These are phyloP conservation scores for Salix arbutifolia DNA, from an alignment of 345 rosid species.

Conservation along the genomic window DNA sequence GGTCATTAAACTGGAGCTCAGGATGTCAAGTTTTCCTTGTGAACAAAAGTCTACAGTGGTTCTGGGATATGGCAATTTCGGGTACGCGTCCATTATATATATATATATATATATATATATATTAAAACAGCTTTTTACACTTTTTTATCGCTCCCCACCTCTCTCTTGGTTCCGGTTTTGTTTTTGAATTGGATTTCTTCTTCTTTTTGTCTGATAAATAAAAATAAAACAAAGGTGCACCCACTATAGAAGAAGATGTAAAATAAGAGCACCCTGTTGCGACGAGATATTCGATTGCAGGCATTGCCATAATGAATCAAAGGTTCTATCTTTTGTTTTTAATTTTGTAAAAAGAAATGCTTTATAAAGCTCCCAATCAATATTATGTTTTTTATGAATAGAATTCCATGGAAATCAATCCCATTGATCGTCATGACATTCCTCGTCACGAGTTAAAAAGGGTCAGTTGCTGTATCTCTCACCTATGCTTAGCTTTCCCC, in stretches of 20 bases:
- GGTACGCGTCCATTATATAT: conserved; percentile 15
- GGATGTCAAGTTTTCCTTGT: not conserved
- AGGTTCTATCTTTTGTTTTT: conserved; percentile 33
- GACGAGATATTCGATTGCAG: conserved; percentile 77
- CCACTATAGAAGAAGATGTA: conserved; percentile 81
- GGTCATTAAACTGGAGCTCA: conserved; percentile 6
- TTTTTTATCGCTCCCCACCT: not conserved
- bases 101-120: not conserved
- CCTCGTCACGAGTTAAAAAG: conserved; percentile 45
- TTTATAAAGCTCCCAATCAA: not conserved
- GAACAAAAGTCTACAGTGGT: conserved; percentile 5
- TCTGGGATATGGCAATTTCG: conserved; percentile 23
- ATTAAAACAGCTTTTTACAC: not conserved
- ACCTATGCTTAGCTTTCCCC: not conserved
- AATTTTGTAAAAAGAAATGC: not conserved
- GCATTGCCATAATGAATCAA: conserved; percentile 86
- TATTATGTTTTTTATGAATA: not conserved
- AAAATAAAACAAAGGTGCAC: conserved; percentile 45
- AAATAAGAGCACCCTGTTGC: conserved; percentile 83
- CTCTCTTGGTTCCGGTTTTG: too few species aligned
- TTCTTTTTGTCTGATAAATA: not conserved
- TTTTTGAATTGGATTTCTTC: not conserved
- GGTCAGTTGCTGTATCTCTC: conserved; percentile 23
- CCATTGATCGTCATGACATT: conserved; percentile 40
- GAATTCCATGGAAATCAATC: conserved; percentile 38